phyloP scores from a whole-genome alignment of 2,329 filamentous ascomycete genomes.

The Eutypella sp. region DNA sequence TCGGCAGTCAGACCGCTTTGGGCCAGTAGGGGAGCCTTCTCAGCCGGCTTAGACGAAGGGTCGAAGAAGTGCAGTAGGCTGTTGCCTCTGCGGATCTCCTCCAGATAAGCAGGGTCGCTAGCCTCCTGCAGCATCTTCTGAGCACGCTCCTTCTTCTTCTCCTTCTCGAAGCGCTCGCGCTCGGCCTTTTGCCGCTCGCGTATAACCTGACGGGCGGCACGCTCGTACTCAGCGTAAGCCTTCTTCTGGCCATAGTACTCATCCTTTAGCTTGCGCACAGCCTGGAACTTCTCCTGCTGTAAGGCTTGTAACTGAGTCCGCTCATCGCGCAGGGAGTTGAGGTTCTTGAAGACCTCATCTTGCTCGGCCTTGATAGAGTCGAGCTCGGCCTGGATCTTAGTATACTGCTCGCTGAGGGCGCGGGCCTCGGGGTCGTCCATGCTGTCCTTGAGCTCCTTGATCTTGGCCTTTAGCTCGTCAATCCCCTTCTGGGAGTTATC shows the following conservation, averaged over 20 bases:
- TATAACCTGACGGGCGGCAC: slow-evolving; percentile 70
- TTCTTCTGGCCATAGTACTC: slow-evolving; percentile 77
- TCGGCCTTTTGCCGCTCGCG: slow-evolving; percentile 78
- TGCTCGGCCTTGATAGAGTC: slow-evolving; percentile 89
- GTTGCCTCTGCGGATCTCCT: slow-evolving; percentile 87
- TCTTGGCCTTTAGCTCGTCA: slow-evolving; percentile 78
- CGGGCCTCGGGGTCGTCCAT: slow-evolving; percentile 90
- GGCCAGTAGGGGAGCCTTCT: slow-evolving; percentile 60
- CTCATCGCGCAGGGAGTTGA: slow-evolving; percentile 80
- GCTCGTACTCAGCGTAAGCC: slow-evolving; percentile 79
- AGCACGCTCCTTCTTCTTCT: slow-evolving; percentile 71
- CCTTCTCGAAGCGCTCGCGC: slow-evolving; percentile 65
- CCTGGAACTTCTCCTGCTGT: slow-evolving; percentile 79
- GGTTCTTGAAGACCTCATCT: slow-evolving; percentile 83
- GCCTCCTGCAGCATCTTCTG: slow-evolving; percentile 75
- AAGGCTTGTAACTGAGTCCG: slow-evolving; percentile 76
- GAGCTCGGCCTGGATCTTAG: slow-evolving; percentile 78
- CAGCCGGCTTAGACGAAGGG: slow-evolving; percentile 59
- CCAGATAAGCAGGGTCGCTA: slow-evolving; percentile 80
- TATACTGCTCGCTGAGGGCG: slow-evolving; percentile 82
- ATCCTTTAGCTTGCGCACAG: slow-evolving; percentile 84
- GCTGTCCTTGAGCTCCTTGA: slow-evolving; percentile 81
- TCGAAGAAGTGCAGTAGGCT: slow-evolving; percentile 89
- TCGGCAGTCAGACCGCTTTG: slow-evolving; percentile 73
- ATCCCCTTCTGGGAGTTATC: slow-evolving; percentile 85